These are phyloP conservation scores for Chalciporus chontae DNA, from an alignment of 768 basidiomycete species.

Conservation along the genomic window DNA sequence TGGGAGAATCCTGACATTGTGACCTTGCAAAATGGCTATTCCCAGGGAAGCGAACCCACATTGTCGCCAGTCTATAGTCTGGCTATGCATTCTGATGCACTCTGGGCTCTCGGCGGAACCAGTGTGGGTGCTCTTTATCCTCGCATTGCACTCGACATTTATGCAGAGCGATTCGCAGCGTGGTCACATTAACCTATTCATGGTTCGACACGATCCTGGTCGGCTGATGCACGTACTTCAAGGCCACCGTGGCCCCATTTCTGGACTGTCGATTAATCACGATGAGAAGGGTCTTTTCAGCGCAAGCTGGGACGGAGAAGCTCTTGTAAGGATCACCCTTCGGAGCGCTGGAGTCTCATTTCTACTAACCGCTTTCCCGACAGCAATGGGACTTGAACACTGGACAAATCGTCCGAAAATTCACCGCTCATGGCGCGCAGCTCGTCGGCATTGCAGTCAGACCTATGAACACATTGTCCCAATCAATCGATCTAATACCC, in stretches of 20 bases:
- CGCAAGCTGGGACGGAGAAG: conserved; percentile 92
- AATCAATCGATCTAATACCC: conserved; percentile 24
- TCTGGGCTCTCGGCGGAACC: conserved; percentile 89
- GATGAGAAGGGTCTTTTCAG: conserved; percentile 86
- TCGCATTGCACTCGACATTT: conserved; percentile 17
- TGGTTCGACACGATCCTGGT: conserved; percentile 90
- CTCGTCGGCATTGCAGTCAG: conserved; percentile 77
- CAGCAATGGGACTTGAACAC: conserved; percentile 99
- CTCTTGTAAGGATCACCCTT: conserved; percentile 53
- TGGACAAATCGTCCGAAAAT: conserved; percentile 72
- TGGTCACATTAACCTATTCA: conserved; percentile 92
- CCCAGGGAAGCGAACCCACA: conserved; percentile 46
- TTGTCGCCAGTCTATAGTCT: conserved; percentile 85
- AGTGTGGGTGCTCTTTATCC: conserved; percentile 51
- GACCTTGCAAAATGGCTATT: conserved; percentile 22
- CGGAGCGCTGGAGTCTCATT: background rate
- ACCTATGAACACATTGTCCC: conserved; percentile 47
- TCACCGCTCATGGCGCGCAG: conserved; percentile 80
- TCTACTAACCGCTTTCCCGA: conserved; percentile 6
- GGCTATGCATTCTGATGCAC: conserved; percentile 86
- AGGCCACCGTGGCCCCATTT: conserved; percentile 80
- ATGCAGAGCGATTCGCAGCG: conserved; percentile 43
- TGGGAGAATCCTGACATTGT: conserved; percentile 67
- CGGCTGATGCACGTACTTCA: conserved; percentile 58
- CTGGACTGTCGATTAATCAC: conserved; percentile 75